Evolutionary conservation across 1,284 basidiomycete species (phyloP).

Genomic region (Phellopilus nigrolimitatus): DNA sequence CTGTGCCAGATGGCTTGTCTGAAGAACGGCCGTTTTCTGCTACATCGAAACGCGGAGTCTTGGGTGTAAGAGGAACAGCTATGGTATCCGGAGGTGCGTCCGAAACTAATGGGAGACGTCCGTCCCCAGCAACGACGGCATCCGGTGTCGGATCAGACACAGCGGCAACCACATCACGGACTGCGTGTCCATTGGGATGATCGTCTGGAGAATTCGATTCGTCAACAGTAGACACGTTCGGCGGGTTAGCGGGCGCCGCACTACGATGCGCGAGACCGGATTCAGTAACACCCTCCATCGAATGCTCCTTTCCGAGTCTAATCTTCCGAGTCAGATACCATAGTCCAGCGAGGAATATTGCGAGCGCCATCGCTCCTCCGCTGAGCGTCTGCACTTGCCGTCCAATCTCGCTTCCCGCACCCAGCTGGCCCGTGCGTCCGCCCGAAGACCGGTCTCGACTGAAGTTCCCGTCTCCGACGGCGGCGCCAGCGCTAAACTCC

Average conservation of each 20-base stretch:
- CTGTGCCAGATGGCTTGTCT: not conserved
- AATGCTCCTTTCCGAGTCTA: not conserved
- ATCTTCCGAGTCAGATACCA: conserved; percentile 16
- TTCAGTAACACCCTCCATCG: not conserved
- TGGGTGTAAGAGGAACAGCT: not conserved
- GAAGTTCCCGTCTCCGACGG: not conserved
- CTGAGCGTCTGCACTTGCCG: conserved; percentile 2
- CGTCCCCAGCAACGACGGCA: too few species aligned
- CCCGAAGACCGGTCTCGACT: not conserved
- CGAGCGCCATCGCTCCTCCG: conserved; percentile 14
- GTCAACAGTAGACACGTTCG: too few species aligned
- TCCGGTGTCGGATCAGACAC: too few species aligned
- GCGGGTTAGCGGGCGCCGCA: not conserved
- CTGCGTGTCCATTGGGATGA: too few species aligned
- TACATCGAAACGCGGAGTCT: not conserved
- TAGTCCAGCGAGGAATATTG: conserved; percentile 14
- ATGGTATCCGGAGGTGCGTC: not conserved
- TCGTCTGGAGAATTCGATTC: too few species aligned
- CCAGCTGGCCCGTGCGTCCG: not conserved
- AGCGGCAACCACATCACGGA: too few species aligned
- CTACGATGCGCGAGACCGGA: not conserved
- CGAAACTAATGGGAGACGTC: too few species aligned
- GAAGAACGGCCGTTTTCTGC: not conserved
- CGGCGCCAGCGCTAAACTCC: not conserved
- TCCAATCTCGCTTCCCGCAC: not conserved